Conservation (phyloP, 2,329 filamentous ascomycete species). For the Alternaria postmessia region DNA sequence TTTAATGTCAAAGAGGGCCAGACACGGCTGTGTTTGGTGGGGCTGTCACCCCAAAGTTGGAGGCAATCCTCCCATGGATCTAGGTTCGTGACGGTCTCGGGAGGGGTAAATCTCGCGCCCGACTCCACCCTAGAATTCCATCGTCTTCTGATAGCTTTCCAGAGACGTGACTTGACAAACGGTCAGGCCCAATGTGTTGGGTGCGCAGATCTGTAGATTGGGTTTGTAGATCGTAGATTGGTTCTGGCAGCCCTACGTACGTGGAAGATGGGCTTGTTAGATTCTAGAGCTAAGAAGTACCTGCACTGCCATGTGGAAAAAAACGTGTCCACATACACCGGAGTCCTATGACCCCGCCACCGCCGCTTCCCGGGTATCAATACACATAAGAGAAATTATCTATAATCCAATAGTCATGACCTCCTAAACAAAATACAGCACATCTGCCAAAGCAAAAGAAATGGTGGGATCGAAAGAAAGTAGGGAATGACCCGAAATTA, state of each 20-base stretch:
- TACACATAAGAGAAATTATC: slow-evolving; percentile 30
- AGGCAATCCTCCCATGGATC: slow-evolving; percentile 11
- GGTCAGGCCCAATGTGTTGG: slow-evolving; percentile 12
- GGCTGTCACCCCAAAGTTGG: slow-evolving; percentile 10
- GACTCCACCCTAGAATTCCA: slow-evolving; percentile 9
- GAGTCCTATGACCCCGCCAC: slow-evolving; percentile 29
- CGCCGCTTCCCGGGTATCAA: slow-evolving; percentile 40
- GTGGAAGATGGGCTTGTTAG: slow-evolving; percentile 6
- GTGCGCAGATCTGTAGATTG: neutral
- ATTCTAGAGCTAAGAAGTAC: slow-evolving; percentile 14
- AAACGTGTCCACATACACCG: slow-evolving; percentile 27
- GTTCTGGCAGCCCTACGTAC: slow-evolving; percentile 8
- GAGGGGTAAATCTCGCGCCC: slow-evolving; percentile 11
- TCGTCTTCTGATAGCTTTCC: slow-evolving; percentile 10
- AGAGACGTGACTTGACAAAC: neutral
- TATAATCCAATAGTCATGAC: slow-evolving; percentile 21
- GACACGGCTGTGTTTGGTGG: slow-evolving; percentile 18
- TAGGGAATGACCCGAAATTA: slow-evolving; percentile 7
- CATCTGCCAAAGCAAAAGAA: slow-evolving; percentile 6
- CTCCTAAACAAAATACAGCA: slow-evolving; percentile 15
- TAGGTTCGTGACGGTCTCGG: slow-evolving; percentile 15
- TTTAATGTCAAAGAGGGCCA: neutral
- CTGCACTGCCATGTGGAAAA: slow-evolving; percentile 9
- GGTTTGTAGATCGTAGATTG: slow-evolving; percentile 1
- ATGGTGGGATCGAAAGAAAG: neutral